These are phyloP conservation scores for Cinchona pubescens DNA, from an alignment of 257 asterid genomes.

Conservation along the genomic window DNA sequence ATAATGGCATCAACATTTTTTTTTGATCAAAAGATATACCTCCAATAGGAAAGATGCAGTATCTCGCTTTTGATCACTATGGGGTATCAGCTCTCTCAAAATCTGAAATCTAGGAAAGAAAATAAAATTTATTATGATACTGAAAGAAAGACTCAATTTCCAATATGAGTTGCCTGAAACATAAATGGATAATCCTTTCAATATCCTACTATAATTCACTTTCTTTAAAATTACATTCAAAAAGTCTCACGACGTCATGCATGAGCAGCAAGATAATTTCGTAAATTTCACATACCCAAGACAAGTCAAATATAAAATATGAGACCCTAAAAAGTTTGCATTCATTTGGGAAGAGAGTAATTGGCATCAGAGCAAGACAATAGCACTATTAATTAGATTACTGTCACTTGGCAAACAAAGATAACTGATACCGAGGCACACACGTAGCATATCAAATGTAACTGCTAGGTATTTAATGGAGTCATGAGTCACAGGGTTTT, in stretches of 20 bases:
- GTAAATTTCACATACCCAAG: background rate
- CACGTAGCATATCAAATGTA: too few species aligned
- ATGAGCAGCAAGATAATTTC: background rate
- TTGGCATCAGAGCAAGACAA: background rate
- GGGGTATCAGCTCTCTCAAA: conserved; percentile 83
- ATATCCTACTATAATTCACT: background rate
- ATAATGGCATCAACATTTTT: background rate
- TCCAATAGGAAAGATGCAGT: conserved; percentile 85
- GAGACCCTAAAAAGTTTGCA: background rate
- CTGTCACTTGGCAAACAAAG: background rate
- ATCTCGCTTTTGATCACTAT: conserved; percentile 84
- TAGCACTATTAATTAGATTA: background rate
- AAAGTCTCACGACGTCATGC: background rate
- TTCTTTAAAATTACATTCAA: background rate
- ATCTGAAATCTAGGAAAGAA: conserved; percentile 59
- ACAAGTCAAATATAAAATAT: background rate
- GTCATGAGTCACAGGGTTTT: background rate
- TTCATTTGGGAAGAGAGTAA: background rate
- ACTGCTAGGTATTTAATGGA: background rate
- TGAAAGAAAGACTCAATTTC: background rate
- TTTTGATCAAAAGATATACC: conserved; percentile 37
- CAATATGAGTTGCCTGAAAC: background rate
- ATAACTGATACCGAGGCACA: background rate
- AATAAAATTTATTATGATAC: conserved; percentile 6
- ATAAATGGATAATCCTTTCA: background rate